Evolutionary conservation across 2,329 filamentous ascomycete species (phyloP), one percentile per base, ranked within the genome.

Genomic region (Xylaria sp.): DNA sequence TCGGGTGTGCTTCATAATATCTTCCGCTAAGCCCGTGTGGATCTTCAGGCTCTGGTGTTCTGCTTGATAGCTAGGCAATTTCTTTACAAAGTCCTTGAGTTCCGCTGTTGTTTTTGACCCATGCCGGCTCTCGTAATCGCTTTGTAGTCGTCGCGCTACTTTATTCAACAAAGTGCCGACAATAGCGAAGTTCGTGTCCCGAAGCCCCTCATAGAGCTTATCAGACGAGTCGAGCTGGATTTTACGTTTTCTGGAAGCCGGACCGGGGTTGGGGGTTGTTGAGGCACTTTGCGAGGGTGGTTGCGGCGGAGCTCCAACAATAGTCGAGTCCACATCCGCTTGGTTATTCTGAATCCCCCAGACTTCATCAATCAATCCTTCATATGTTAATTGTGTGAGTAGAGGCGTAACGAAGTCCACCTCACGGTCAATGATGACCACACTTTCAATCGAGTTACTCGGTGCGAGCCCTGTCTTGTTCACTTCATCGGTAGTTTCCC

Each of bases 351-450:
- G 89, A 68, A 99, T 97, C 36, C 92, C 90, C 76, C 97, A 96
- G 17, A 96, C 86, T 77, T 99, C 96, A 75, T 99, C 96, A 61
- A 99, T 91, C 29, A 99, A 84, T 3, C 96, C 96, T 80, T 99
- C 95, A 75, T 99, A 99, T 1, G 96, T 99, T 68, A 99, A 83
- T 77, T 99, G 96, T 0, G 95, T 98, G 61, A 99, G 89, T 17
- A 99, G 85, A 0, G 92, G 91, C 0, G 96, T 97, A 17, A 95
- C 93, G 74, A 96, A 94, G 78, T 99, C 96, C 62, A 97, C 91
- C 77, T 97, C 94, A 56, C 96, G 92, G 79, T 99, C 96, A 62
- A 99, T 94, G 67, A 99, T 92, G 74, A 99, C 94, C 66, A 97
- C 84, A 75, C 91, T 97, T 78, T 99, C 96, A 54, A 94, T 92